phyloP scores from a whole-genome alignment of 2,329 filamentous ascomycete species.

The Phoma sp. region DNA sequence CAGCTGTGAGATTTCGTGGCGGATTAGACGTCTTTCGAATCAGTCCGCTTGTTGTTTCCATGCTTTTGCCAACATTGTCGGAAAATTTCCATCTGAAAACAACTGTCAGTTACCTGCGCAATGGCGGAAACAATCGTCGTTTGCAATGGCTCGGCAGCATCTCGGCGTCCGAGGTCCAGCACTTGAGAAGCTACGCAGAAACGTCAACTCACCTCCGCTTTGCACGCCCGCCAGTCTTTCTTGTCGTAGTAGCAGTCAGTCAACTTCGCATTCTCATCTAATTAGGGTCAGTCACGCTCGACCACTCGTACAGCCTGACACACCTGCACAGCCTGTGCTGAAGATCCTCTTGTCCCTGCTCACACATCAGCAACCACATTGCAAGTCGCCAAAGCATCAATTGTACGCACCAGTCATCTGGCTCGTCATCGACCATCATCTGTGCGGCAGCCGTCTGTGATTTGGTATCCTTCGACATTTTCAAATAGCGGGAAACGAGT shows the following conservation, averaged over 20 bases:
- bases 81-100: constrained; percentile 81
- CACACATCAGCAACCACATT: constrained; percentile 2
- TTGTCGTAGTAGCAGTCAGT: constrained; percentile 96
- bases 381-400: constrained; percentile 25
- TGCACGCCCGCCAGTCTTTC: constrained; percentile 93
- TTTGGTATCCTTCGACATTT: constrained; percentile 66
- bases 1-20: background rate
- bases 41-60: constrained; percentile 83
- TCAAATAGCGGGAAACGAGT: constrained; percentile 13
- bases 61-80: constrained; percentile 89
- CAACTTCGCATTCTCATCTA: constrained; percentile 87
- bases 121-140: background rate
- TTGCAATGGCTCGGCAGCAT: constrained; percentile 32
- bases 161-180: constrained; percentile 29
- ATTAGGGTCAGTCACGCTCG: background rate
- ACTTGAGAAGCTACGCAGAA: constrained; percentile 6
- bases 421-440: constrained; percentile 76
- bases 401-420: constrained; percentile 84
- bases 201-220: constrained; percentile 73
- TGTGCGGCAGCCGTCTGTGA: constrained; percentile 42
- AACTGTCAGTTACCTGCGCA: background rate
- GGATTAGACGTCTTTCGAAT: constrained; percentile 71
- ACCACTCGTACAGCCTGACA: background rate
- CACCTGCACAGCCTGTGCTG: constrained; percentile 92
- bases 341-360: constrained; percentile 95